Evolutionary conservation across 1,284 basidiomycete species (phyloP), one percentile per base, ranked within the genome.

Genomic region (Sanghuangporus sanghuang): DNA sequence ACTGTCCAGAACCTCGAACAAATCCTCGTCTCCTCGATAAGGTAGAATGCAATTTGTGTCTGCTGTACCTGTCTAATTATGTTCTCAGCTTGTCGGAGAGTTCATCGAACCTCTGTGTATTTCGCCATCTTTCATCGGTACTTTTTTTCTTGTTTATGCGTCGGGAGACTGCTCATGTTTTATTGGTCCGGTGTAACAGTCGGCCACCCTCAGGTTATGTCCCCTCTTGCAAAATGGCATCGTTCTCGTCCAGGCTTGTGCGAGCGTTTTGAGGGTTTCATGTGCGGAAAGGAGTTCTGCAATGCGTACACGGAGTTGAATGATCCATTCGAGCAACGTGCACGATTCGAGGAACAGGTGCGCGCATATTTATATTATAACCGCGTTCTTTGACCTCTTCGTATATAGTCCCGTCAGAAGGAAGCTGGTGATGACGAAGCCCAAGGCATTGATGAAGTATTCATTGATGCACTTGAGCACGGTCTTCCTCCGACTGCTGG

Each of bases 151-250:
- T 16, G 40, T 40, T 42, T 50, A n/a, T 9, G 53, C 14, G 42
- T 27, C 23, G 1, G 32, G 60, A 12, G 66, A 14, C 42, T 50
- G 57, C 44, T 53, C 42, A 55, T 52, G 50, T 21, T 6, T n/a
- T 57, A 46, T 27, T 32, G 27, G 4, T 32, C 2, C 27, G 23
- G 23, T 40, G 23, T 57, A 62, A 2, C 70, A 90, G 93, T 96
- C 66, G 97, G 96, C 32, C 96, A 99, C 77, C 96, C 96, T 50
- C 96, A 98, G 81, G 93, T 99, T 71, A 99, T 99, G 96, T 98
- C 95, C 3, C 96, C 96, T 7, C 86, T 99, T 23, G 97, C 96
- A 74, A 98, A 98, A 80, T 93, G 91, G 83, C 93, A 97, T 76
- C 90, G 95, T 66, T 93, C 91, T 18, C 87, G 93, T 53, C 91